Percentiles rank a stretch among this genome's conserved stretches.
These are phyloP conservation scores for Coniferiporia sulphurascens DNA, from an alignment of 1,284 basidiomycete genomes.

Conservation along the genomic window DNA sequence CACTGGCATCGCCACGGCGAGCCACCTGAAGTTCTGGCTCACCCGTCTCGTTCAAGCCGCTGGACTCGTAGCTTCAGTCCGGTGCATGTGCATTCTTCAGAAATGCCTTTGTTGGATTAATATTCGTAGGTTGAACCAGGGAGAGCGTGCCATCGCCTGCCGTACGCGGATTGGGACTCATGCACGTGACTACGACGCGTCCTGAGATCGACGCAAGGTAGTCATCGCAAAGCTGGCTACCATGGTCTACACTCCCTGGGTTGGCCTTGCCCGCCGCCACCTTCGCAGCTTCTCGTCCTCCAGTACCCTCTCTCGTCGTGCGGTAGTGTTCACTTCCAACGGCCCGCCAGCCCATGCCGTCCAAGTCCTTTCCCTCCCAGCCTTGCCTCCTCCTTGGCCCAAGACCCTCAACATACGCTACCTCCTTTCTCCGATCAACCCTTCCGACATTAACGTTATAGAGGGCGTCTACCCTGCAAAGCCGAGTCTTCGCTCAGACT, in stretches of 20 bases:
- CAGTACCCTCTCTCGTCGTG: constrained; percentile 40
- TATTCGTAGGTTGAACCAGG: too few species aligned
- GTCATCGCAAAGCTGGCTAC: neutral
- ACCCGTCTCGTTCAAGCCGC: too few species aligned
- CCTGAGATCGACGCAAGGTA: neutral
- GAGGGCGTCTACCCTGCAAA: constrained; percentile 78
- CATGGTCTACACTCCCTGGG: neutral
- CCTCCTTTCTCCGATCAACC: constrained; percentile 77
- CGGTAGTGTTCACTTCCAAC: constrained; percentile 55
- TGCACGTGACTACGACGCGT: neutral
- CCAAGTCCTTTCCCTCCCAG: constrained; percentile 44
- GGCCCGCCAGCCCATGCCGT: constrained; percentile 62
- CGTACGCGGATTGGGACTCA: neutral
- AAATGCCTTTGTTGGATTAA: too few species aligned
- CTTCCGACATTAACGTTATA: constrained; percentile 76
- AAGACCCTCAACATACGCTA: constrained; percentile 61
- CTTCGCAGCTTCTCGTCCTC: constrained; percentile 15
- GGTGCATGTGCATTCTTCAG: too few species aligned
- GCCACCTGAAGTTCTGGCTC: too few species aligned
- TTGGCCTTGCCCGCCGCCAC: neutral
- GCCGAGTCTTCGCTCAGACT: constrained; percentile 39
- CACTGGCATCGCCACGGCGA: too few species aligned
- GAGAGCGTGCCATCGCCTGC: too few species aligned
- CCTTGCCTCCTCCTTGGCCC: constrained; percentile 47
- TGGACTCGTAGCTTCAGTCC: too few species aligned